A percentile compares a stretch with the other conserved stretches of the same genome.
These are phyloP conservation scores for Colletotrichum tabaci DNA, from an alignment of 2,329 filamentous ascomycete species.

Conservation along the genomic window DNA sequence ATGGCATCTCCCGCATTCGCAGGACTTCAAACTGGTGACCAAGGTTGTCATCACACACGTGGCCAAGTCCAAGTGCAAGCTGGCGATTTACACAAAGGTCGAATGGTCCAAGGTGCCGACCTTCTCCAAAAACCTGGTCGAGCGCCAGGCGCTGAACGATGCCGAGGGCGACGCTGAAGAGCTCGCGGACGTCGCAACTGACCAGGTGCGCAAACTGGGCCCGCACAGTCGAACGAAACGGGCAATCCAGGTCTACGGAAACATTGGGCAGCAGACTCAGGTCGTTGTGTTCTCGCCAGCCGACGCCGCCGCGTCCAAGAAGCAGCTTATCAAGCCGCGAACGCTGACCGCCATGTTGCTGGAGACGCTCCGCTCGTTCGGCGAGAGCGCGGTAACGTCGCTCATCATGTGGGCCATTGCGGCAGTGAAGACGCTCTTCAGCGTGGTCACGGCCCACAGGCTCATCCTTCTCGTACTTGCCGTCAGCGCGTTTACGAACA, in stretches of 20 bases:
- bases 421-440: slow-evolving; percentile 75
- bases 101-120: slow-evolving; percentile 83
- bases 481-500: slow-evolving; percentile 80
- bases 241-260: slow-evolving; percentile 84
- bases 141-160: slow-evolving; percentile 82
- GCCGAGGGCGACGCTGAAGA: slow-evolving; percentile 80
- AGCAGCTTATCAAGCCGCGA: slow-evolving; percentile 72
- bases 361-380: slow-evolving; percentile 80
- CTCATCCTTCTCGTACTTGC: slow-evolving; percentile 79
- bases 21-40: slow-evolving; percentile 84
- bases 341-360: slow-evolving; percentile 79
- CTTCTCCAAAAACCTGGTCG: slow-evolving; percentile 73
- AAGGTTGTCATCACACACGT: slow-evolving; percentile 96
- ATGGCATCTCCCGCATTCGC: slow-evolving; percentile 89
- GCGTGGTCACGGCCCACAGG: slow-evolving; percentile 79
- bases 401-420: slow-evolving; percentile 84
- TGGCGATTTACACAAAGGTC: slow-evolving; percentile 89
- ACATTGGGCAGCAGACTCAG: slow-evolving; percentile 78
- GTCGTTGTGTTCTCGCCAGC: slow-evolving; percentile 72
- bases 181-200: slow-evolving; percentile 81
- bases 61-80: slow-evolving; percentile 91
- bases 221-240: slow-evolving; percentile 82
- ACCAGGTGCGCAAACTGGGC: slow-evolving; percentile 83
- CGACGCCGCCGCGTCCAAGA: slow-evolving; percentile 61
- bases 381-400: slow-evolving; percentile 81